Evolutionary conservation across 176 grass and related monocot genomes (phyloP).

Genomic region (Oryza brachyantha): DNA sequence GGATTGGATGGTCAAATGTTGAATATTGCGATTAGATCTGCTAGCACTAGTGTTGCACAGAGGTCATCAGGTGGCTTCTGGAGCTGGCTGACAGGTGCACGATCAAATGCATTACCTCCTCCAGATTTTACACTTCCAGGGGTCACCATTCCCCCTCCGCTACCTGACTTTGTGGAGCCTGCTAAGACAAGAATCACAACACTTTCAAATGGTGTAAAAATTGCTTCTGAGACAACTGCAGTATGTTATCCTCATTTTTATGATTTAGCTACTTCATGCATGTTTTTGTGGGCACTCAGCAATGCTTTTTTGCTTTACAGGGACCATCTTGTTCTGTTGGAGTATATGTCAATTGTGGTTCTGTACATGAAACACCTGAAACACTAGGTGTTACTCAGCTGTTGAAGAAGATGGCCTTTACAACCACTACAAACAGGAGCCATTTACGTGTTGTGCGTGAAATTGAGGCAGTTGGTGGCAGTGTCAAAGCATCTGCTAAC

Average conservation of each 20-base stretch:
- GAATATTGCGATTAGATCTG: slow-evolving; percentile 47
- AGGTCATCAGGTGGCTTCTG: slow-evolving; percentile 71
- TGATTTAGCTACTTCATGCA: slow-evolving; percentile 22
- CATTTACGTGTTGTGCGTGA: slow-evolving; percentile 84
- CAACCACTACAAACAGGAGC: slow-evolving; percentile 79
- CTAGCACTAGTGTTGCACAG: slow-evolving; percentile 61
- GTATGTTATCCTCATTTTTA: slow-evolving; percentile 50
- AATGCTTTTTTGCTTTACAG: slow-evolving; percentile 35
- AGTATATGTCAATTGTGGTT: slow-evolving; percentile 75
- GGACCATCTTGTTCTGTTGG: slow-evolving; percentile 75
- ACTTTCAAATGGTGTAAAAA: slow-evolving; percentile 78
- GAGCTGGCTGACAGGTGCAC: slow-evolving; percentile 66
- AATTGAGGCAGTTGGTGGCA: slow-evolving; percentile 81
- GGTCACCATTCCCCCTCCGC: slow-evolving; percentile 56
- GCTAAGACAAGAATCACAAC: slow-evolving; percentile 74
- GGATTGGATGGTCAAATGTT: slow-evolving; percentile 41
- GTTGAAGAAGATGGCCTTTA: slow-evolving; percentile 75
- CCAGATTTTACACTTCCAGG: slow-evolving; percentile 75
- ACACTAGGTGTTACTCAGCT: slow-evolving; percentile 70
- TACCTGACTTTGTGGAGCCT: slow-evolving; percentile 68
- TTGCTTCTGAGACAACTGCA: slow-evolving; percentile 71
- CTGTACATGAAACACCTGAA: slow-evolving; percentile 70
- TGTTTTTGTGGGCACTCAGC: slow-evolving; percentile 8
- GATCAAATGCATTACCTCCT: slow-evolving; percentile 62
- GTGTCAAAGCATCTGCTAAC: slow-evolving; percentile 60